These are phyloP conservation scores for Dendrobium nobile DNA, from an alignment of 106 monocot species.

Conservation along the genomic window DNA sequence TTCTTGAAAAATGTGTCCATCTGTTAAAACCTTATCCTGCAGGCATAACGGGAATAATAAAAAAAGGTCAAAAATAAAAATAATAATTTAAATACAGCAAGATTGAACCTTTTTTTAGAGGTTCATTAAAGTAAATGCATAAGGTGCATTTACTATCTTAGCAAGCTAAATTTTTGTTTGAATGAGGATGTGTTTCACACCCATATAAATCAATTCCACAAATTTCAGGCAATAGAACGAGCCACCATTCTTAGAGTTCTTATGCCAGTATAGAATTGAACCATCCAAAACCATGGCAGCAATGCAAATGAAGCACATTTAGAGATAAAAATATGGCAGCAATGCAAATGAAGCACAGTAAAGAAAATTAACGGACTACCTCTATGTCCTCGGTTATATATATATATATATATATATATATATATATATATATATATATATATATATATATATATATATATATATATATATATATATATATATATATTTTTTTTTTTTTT, in stretches of 20 bases:
- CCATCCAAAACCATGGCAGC: background rate
- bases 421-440: too few species aligned
- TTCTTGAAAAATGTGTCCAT: slow-evolving; percentile 44
- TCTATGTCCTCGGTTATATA: background rate
- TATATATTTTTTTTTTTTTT: too few species aligned
- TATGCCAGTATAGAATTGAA: background rate
- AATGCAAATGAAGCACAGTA: too few species aligned
- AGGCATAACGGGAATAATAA: background rate
- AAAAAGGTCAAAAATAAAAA: background rate
- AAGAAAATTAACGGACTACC: background rate
- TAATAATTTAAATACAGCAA: background rate
- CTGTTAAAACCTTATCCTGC: slow-evolving; percentile 75
- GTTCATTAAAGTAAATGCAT: background rate
- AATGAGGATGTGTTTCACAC: background rate
- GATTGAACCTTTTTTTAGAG: background rate
- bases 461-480: too few species aligned
- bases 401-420: too few species aligned
- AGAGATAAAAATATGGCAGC: too few species aligned
- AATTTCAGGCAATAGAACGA: background rate
- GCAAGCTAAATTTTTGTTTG: background rate
- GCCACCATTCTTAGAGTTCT: background rate
- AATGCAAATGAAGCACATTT: background rate
- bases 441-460: too few species aligned
- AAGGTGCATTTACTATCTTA: background rate
- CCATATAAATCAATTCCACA: background rate